Percentiles rank a stretch among this genome's conserved stretches.
Conservation (phyloP, 2,329 filamentous ascomycete genomes). For the Xylaria sp. region DNA sequence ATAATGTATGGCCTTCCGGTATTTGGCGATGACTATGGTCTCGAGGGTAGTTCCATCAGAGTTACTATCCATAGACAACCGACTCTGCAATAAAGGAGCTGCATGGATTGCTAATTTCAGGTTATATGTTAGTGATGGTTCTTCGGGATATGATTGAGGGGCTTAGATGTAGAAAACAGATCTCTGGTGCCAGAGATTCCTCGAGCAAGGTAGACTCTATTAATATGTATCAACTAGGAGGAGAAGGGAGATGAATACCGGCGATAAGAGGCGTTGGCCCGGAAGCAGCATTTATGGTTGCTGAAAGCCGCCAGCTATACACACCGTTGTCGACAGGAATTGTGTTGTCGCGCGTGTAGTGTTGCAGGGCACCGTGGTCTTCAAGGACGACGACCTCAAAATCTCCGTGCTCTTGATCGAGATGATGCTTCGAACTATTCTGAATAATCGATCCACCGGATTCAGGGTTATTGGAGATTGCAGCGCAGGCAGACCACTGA, state of each 20-base stretch:
- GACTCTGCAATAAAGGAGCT: constrained; percentile 1
- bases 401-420: constrained; percentile 29
- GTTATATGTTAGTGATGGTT: background rate
- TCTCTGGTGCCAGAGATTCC: background rate
- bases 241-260: background rate
- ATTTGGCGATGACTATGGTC: background rate
- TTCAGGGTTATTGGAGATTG: background rate
- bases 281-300: background rate
- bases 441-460: constrained; percentile 27
- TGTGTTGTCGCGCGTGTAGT: background rate
- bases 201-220: background rate
- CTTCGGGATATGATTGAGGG: background rate
- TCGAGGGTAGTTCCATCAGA: background rate
- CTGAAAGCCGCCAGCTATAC: background rate
- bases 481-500: background rate
- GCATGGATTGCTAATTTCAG: background rate
- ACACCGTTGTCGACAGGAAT: background rate
- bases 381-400: constrained; percentile 38
- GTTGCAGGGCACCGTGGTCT: constrained; percentile 10
- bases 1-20: background rate
- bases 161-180: background rate
- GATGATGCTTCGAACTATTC: constrained; percentile 9
- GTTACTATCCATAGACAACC: background rate
- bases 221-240: background rate
- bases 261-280: background rate